Evolutionary conservation across 306 rosid genomes (phyloP).

Genomic region (Hylodesmum podocarpum): DNA sequence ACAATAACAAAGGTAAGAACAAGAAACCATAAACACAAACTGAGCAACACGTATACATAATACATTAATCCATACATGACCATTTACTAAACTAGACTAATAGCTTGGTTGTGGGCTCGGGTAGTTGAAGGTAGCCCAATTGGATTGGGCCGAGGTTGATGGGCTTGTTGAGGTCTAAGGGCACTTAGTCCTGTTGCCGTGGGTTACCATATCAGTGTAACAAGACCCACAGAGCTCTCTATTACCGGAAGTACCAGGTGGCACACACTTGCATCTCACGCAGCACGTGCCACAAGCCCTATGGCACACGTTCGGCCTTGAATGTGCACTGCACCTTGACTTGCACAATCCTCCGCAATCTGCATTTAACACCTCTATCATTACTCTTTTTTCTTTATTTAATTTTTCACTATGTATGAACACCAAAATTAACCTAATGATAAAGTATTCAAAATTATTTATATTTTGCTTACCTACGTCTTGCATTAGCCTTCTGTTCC

Average conservation of each 20-base stretch:
- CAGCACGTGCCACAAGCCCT: slow-evolving; percentile 72
- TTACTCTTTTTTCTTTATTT: too few species aligned
- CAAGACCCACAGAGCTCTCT: slow-evolving; percentile 69
- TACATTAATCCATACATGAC: not conserved
- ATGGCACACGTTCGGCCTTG: slow-evolving; percentile 54
- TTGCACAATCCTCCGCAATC: slow-evolving; percentile 59
- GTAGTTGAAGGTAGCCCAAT: not conserved
- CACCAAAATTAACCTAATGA: not conserved
- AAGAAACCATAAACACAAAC: not conserved
- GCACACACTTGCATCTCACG: slow-evolving; percentile 67
- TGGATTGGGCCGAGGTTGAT: not conserved
- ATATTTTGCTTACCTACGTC: slow-evolving; percentile 35
- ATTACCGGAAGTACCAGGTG: slow-evolving; percentile 70
- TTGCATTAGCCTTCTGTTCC: slow-evolving; percentile 54
- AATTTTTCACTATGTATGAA: too few species aligned
- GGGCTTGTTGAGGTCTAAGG: slow-evolving; percentile 30
- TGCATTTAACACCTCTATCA: too few species aligned
- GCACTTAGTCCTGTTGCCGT: slow-evolving; percentile 58
- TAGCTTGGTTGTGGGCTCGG: not conserved
- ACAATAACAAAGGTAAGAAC: not conserved
- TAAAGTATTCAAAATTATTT: not conserved
- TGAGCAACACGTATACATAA: not conserved
- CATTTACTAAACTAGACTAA: not conserved
- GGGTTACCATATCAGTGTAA: slow-evolving; percentile 69
- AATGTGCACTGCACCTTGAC: slow-evolving; percentile 48